Evolutionary conservation across 768 basidiomycete genomes (phyloP), one percentile per base, ranked within the genome.

Genomic region (Terana coerulea): DNA sequence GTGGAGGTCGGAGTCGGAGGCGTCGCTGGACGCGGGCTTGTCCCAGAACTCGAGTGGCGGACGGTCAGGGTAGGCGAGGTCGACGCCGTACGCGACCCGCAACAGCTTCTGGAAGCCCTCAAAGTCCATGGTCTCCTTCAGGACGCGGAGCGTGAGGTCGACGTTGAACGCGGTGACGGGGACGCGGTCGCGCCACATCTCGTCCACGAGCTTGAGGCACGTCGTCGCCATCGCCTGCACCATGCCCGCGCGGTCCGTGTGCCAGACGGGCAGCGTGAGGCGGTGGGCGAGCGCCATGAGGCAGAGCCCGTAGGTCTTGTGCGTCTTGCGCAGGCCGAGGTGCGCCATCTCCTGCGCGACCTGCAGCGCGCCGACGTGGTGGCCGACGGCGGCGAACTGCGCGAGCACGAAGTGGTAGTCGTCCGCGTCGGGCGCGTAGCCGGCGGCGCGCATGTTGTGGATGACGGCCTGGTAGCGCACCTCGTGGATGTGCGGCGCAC

Each of bases 381-480:
- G 78, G n/a, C 89, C 91, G 3, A 81, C 80, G 0, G 83, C 80
- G 29, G 88, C 85, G 53, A 89, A 89, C 54, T 89, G 86, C 54
- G 79, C 75, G 45, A 93, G 64, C 53, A 93, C 69, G 60, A 83
- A 84, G 63, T 91, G 76, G 64, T 86, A 92, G 64, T 92, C 91
- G 2, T 81, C 78, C 47, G 85, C 52, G 11, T 62, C 59, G 11
- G 67, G 76, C 51, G 66, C 63, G 49, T 61, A 59, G 2, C 81
- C 82, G 11, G 76, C 61, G 33, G 73, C 70, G 47, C 81, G 81
- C 21, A 91, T 90, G 64, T 88, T 87, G 47, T 75, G 75, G 53
- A 93, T 78, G 62, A 93, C 70, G 17, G 74, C 67, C 64, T 81
- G 79, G 59, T 89, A 78, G 26, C 89, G 82, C 15, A 71, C 66